These are phyloP conservation scores for Yarrowia galli DNA, from an alignment of 1,139 yeast genomes.

Conservation along the genomic window DNA sequence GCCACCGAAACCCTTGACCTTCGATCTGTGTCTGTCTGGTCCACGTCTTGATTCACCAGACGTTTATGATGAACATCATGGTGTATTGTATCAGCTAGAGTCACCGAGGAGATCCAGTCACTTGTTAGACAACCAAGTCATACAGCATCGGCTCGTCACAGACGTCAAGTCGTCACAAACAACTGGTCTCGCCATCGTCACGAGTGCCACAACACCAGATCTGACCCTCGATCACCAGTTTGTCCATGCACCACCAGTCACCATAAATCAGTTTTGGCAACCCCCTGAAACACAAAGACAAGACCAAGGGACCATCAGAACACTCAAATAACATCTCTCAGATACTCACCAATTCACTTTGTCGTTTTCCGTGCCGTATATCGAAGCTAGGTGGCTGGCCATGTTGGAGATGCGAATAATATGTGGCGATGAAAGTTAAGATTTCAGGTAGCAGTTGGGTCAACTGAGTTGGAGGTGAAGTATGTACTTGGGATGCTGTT, in stretches of 20 bases:
- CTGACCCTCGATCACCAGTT: background rate
- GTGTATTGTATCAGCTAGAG: too few relatives aligned
- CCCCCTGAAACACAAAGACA: background rate
- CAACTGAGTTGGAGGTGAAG: background rate
- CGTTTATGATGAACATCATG: too few relatives aligned
- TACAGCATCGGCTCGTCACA: too few relatives aligned
- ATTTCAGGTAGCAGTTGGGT: background rate
- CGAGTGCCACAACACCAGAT: too few relatives aligned
- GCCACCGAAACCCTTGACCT: too few relatives aligned
- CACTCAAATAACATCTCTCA: background rate
- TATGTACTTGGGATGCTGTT: too few relatives aligned
- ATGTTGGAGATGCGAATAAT: conserved; percentile 41
- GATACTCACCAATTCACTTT: conserved; percentile 54
- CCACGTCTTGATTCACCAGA: too few relatives aligned
- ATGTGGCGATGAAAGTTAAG: conserved; percentile 27
- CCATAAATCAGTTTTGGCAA: background rate
- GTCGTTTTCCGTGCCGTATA: conserved; percentile 56
- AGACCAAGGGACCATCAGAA: background rate
- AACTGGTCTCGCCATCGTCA: too few relatives aligned
- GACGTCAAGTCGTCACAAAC: too few relatives aligned
- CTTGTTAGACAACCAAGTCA: too few relatives aligned
- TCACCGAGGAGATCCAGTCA: too few relatives aligned
- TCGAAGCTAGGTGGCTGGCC: conserved; percentile 52
- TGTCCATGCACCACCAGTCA: background rate
- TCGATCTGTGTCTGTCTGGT: too few relatives aligned